phyloP scores from a whole-genome alignment of 139 green algal species.

The Chlamydomonas urium region DNA sequence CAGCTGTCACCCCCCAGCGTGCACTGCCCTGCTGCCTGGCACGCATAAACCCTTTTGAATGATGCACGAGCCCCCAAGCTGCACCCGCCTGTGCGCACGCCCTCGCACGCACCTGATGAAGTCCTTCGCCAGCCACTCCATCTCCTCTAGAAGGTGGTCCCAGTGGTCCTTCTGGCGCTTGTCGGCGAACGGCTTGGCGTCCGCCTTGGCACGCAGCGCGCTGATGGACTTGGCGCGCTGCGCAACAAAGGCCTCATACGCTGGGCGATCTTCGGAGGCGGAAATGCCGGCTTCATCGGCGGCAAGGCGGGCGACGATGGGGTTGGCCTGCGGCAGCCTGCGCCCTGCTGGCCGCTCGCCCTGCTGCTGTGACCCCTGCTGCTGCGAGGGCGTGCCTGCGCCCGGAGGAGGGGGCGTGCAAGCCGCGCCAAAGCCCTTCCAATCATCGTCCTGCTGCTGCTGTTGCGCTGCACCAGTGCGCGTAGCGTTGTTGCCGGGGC shows the following conservation, averaged over 20 bases:
- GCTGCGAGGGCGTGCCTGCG: too few species aligned
- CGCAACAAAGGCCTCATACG: constrained; percentile 6
- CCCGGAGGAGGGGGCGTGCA: too few species aligned
- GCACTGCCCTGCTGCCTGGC: too few species aligned
- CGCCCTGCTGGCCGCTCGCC: too few species aligned
- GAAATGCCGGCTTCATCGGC: background rate
- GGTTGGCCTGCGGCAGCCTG: too few species aligned
- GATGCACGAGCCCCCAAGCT: background rate
- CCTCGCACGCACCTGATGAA: constrained; percentile 55
- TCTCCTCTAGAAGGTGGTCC: constrained; percentile 94
- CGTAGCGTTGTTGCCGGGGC: too few species aligned
- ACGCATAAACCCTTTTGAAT: too few species aligned
- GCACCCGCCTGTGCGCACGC: background rate
- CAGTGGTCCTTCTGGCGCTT: constrained; percentile 78
- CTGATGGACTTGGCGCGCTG: constrained; percentile 8
- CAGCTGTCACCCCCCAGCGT: too few species aligned
- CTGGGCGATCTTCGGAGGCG: background rate
- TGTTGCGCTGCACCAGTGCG: too few species aligned
- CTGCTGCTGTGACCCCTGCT: too few species aligned
- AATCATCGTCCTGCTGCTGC: too few species aligned
- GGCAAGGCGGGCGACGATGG: background rate
- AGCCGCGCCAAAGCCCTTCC: too few species aligned
- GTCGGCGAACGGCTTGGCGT: constrained; percentile 18
- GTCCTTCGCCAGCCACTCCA: constrained; percentile 94
- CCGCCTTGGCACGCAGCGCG: background rate